Base-by-base conservation (phyloP, 768 basidiomycete species). In the Gloeophyllum trabeum region DNA sequence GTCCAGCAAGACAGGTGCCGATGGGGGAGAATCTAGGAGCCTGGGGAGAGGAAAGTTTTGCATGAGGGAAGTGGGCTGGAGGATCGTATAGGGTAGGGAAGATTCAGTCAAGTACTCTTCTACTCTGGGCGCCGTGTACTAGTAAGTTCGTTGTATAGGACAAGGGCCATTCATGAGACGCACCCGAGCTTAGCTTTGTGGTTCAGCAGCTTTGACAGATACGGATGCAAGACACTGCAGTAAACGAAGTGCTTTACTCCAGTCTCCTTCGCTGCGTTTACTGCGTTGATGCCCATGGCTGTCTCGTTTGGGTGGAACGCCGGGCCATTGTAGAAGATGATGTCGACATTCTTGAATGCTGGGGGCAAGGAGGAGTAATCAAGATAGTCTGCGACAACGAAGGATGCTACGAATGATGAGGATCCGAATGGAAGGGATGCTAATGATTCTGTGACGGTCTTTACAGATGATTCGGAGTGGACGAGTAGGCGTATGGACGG, bases 91-190 rank as follows among this genome's bases (percentile, higher is more conserved):
- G 35, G 54, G 46, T 34, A 65, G 24, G 19, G 61, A 59, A 13
- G 59, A 60, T 35, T 62, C 60, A 35, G 61, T 53, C 6, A 66
- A 57, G 24, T 63, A 58, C 40, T 64, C 56, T 47, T 66, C 62
- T 23, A 62, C 51, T 41, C 58, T 59, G 14, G 24, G 24, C 35
- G 26, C 23, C 22, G 23, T 7, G 16, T 18, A n/a, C 30, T 7
- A 16, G 28, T 7, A 30, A 30, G 10, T 30, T 30, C 28, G 28
- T 7, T 16, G 16, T 12, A 40, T 20, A 21, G 18, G 4, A 43
- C 30, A 34, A 20, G 20, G 23, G 10, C n/a, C n/a, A n/a, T n/a
- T n/a, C n/a, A 41, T 6, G n/a, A 0, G 24, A 47, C 51, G 22
- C 20, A 56, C 52, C 37, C 28, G 22, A 49, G 39, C 39, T 56